Percentiles rank a stretch among this genome's conserved stretches.
phyloP scores from a whole-genome alignment of 257 asterid genomes.

The Ocimum tenuiflorum region DNA sequence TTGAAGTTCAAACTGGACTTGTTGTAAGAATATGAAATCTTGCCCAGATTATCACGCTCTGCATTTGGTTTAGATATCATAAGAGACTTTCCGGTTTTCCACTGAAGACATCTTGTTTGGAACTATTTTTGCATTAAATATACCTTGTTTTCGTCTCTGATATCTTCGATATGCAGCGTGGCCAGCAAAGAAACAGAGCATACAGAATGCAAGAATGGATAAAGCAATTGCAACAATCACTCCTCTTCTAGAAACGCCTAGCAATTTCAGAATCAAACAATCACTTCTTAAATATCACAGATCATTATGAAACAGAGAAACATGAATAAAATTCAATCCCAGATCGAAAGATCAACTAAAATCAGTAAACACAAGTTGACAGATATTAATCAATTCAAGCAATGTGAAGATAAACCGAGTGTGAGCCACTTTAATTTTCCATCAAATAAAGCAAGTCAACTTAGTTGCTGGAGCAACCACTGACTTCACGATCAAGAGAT shows the following conservation, averaged over 20 bases:
- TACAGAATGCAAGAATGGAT: constrained; percentile 46
- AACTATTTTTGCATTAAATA: not conserved
- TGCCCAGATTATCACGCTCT: constrained; percentile 66
- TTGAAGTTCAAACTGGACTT: constrained; percentile 69
- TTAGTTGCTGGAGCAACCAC: no score
- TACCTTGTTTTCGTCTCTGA: constrained; percentile 56
- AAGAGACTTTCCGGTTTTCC: not conserved
- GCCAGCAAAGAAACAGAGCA: constrained; percentile 52
- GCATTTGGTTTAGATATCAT: constrained; percentile 17
- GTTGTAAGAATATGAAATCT: constrained; percentile 48
- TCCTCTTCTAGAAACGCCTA: constrained; percentile 46
- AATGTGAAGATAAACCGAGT: not conserved
- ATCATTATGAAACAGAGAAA: constrained; percentile 6
- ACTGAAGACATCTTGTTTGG: not conserved
- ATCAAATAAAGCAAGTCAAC: no score
- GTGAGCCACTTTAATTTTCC: no score
- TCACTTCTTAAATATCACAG: not conserved
- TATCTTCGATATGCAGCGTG: constrained; percentile 39
- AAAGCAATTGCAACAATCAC: constrained; percentile 43
- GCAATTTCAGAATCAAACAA: constrained; percentile 9
- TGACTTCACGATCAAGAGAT: no score
- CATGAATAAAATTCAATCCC: not conserved
- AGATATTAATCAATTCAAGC: not conserved
- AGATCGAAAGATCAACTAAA: not conserved
- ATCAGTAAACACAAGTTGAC: constrained; percentile 2